Conservation (phyloP, 495 filamentous ascomycete genomes). For the Hypoxylon trugodes region DNA sequence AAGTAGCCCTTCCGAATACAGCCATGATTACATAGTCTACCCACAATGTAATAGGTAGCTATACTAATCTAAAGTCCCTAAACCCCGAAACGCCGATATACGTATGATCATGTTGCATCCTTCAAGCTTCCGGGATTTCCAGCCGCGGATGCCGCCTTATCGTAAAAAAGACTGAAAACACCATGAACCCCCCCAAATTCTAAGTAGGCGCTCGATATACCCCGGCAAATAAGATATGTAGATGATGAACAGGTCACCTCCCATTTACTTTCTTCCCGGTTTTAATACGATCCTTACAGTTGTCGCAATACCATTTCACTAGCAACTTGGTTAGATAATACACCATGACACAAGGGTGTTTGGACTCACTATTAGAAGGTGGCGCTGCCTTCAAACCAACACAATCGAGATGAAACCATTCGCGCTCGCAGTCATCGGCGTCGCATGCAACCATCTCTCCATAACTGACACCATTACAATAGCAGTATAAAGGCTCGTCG, state of each 20-base stretch:
- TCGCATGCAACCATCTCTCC: constrained; percentile 99
- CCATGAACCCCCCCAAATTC: constrained; percentile 30
- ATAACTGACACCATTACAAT: constrained; percentile 91
- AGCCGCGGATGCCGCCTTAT: constrained; percentile 18
- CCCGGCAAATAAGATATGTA: constrained; percentile 11
- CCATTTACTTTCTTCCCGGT: constrained; percentile 51
- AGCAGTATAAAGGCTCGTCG: constrained; percentile 89
- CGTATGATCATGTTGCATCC: constrained; percentile 23
- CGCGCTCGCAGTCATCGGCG: constrained; percentile 80
- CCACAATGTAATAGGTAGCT: too few relatives aligned
- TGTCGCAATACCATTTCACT: constrained; percentile 93
- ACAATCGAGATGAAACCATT: constrained; percentile 97
- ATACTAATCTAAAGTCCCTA: constrained; percentile 11
- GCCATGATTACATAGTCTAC: too few relatives aligned
- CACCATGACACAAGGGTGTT: neutral
- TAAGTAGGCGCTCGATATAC: constrained; percentile 17
- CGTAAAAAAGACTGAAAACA: constrained; percentile 23
- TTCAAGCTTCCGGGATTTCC: constrained; percentile 7
- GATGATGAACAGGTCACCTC: constrained; percentile 37
- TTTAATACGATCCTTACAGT: constrained; percentile 79
- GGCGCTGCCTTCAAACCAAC: constrained; percentile 89
- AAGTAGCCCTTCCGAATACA: constrained; percentile 16
- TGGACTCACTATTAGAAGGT: constrained; percentile 76
- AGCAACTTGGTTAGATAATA: constrained; percentile 22
- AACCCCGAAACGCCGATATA: constrained; percentile 31